Base-by-base conservation (phyloP, 306 rosid species). In the Malus orientalis region DNA sequence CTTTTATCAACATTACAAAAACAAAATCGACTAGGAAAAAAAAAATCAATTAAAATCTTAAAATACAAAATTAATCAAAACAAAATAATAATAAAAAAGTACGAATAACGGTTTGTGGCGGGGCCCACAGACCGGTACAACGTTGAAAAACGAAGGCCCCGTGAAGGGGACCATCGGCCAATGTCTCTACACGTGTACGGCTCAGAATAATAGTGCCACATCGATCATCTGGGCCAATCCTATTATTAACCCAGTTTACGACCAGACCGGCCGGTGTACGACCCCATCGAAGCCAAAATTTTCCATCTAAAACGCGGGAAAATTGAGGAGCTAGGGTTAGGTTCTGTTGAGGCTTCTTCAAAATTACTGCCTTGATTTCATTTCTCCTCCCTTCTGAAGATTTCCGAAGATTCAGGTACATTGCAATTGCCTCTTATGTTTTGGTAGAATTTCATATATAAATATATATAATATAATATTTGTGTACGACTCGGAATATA, bases 161-260 rank as follows among this genome's bases (percentile, higher is more conserved):
- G 18, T 49, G 54, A 49, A 49, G 29, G 11, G 3, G 42, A 7
- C 42, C 42, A 38, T 38, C 10, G 4, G 16, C 70, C 16, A 19
- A 20, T 18, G 8, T 9, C n/a, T 10, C 27, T 11, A 36, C 70
- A 33, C 70, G 27, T 36, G 70, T 13, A 36, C 19, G 74, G 58
- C 32, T 15, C 44, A 20, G 36, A 44, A 8, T 44, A 8, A 11
- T 14, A 2, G 51, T 15, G 59, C 61, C 53, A 51, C 12, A 27
- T 11, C 62, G 25, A 47, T 30, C 42, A 32, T 18, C 60, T 67
- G 4, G 29, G 40, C 69, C 30, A 45, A 30, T 67, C 74, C 25
- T 51, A 25, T 79, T 29, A 13, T 79, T 29, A 13, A 55, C 78
- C 49, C 78, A 58, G 38, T n/a, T 74, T 58, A 64, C 45, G 20